Evolutionary conservation across 495 filamentous ascomycete genomes (phyloP), one percentile per base, ranked within the genome.

Genomic region (Aspergillus sparsus): DNA sequence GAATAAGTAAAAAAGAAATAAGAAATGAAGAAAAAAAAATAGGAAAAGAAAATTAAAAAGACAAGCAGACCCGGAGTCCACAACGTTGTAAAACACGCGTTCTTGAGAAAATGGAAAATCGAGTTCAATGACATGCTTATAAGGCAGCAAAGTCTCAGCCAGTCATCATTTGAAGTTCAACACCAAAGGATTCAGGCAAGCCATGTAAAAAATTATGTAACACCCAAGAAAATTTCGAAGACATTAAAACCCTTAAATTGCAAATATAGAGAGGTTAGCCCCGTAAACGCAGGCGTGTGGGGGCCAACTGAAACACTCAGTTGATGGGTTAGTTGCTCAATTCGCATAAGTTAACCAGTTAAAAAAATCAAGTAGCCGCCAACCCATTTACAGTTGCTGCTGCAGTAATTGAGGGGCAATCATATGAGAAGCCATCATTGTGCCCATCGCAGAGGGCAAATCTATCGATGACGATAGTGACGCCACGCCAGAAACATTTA

Each of bases 371-470:
- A 37, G 16, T 47, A 47, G 16, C 42, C 27, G 15, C n/a, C 45
- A 10, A 35, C 27, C 53, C 39, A 50, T 63, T 74, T 69, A 80
- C 37, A 81, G 75, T 7, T 77, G 77, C 62, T 80, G 78, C 56
- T 79, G 78, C 12, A 81, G 62, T 57, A 80, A 71, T 58, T 78
- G 76, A 41, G 77, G 73, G 15, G 73, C 71, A 53, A 82, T 76
- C 77, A 79, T 76, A 46, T 79, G 77, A 55, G 77, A 58, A 10
- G 60, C 60, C 39, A 69, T 56, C 57, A 69, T 77, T 31, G 62
- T 66, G 13, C 70, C 65, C 64, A 78, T 74, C 31, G 72, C 64
- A 7, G 76, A 67, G 9, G 72, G 70, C 58, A 77, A 67, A 47
- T 62, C 71, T 69, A 78, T 72, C 2, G 73, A 61, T 41, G 74